A percentile compares a stretch with the other conserved stretches of the same genome.
Evolutionary conservation across 495 filamentous ascomycete species (phyloP).

Genomic region (Talaromyces wortmannii): DNA sequence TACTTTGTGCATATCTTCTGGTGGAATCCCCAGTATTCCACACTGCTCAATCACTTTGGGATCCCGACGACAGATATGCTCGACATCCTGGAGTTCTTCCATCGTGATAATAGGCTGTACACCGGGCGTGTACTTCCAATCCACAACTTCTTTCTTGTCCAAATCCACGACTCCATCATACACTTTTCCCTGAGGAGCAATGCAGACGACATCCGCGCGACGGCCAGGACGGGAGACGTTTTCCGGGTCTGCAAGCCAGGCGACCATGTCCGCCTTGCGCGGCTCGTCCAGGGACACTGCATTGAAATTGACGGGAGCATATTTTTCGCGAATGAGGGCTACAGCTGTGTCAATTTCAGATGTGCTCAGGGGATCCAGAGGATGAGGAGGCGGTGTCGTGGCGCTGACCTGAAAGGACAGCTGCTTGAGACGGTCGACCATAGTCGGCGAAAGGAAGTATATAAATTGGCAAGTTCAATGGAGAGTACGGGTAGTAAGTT

Average conservation of each 20-base stretch:
- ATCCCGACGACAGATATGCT: constrained; percentile 70
- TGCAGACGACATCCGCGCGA: constrained; percentile 80
- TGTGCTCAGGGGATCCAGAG: constrained; percentile 76
- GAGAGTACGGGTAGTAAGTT: not conserved
- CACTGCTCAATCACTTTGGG: constrained; percentile 92
- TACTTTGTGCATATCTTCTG: constrained; percentile 84
- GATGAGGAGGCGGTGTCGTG: constrained; percentile 54
- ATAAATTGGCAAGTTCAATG: not conserved
- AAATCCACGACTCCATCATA: constrained; percentile 84
- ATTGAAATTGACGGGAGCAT: constrained; percentile 77
- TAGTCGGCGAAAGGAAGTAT: constrained; percentile 31
- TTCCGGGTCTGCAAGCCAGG: constrained; percentile 65
- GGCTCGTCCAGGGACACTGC: constrained; percentile 85
- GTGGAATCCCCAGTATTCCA: constrained; percentile 75
- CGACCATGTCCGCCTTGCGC: constrained; percentile 78
- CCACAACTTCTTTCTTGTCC: constrained; percentile 57
- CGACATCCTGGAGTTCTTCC: constrained; percentile 89
- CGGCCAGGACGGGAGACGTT: constrained; percentile 58
- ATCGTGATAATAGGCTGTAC: constrained; percentile 92
- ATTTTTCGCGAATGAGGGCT: constrained; percentile 58
- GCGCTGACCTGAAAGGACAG: constrained; percentile 58
- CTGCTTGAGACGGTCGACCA: constrained; percentile 63
- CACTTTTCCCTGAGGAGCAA: constrained; percentile 70
- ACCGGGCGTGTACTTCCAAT: constrained; percentile 72
- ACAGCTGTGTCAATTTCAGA: constrained; percentile 74